Percentiles rank a stretch among this genome's conserved stretches.
phyloP scores from a whole-genome alignment of 106 monocot species.

The Phalaenopsis equestris region DNA sequence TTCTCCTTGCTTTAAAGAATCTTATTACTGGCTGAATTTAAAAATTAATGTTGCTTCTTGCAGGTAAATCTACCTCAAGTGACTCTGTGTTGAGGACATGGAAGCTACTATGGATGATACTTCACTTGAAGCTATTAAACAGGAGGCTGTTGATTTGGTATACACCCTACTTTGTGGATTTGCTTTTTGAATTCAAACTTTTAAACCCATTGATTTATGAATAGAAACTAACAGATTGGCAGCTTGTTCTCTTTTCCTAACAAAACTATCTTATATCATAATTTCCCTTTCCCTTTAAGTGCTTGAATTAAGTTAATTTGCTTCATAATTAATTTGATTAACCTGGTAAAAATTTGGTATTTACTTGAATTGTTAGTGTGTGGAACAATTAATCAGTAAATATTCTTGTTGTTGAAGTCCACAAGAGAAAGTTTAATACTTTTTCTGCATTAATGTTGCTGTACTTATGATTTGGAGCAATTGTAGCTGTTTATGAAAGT shows the following conservation, averaged over 20 bases:
- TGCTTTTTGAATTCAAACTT: neutral
- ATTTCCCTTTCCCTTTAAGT: no score
- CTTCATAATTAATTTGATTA: no score
- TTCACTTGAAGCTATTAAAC: constrained; percentile 31
- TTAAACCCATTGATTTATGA: neutral
- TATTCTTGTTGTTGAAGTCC: neutral
- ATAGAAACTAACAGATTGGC: neutral
- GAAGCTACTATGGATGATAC: constrained; percentile 20
- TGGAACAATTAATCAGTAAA: neutral
- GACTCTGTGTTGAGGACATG: neutral
- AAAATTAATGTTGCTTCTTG: neutral
- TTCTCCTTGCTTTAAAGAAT: neutral
- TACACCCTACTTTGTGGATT: neutral
- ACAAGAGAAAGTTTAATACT: neutral
- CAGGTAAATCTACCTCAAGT: constrained; percentile 12
- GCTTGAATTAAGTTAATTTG: no score
- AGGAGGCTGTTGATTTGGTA: constrained; percentile 43
- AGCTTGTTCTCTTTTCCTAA: neutral
- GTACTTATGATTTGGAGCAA: no score
- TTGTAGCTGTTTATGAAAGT: no score
- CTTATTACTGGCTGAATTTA: neutral
- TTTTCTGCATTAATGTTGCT: no score
- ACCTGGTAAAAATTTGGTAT: no score
- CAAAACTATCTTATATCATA: neutral
- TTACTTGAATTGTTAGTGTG: no score